Base-by-base conservation (phyloP, 2,329 filamentous ascomycete species). In the Bipolaris zeicola region DNA sequence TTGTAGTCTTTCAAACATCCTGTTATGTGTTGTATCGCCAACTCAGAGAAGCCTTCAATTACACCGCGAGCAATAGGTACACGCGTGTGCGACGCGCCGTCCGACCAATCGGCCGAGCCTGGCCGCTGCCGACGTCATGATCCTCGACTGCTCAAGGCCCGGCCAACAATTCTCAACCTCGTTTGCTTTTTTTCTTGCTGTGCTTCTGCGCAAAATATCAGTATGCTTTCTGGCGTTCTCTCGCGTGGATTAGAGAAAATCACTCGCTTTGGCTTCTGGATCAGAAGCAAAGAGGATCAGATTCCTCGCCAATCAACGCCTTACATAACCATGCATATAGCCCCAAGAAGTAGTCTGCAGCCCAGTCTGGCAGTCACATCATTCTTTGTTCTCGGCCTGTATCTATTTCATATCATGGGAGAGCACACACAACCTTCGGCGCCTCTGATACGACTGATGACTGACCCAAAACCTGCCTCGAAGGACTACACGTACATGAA, bases 81-180 rank as follows among this genome's bases (percentile, higher is more conserved):
- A 8, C 16, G 39, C 48, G 48, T 42, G 43, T 34, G 49, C 31
- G 44, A 41, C 37, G 49, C 36, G 48, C 31, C 6, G 7, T 20
- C 45, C 28, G 53, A n/a, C 53, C 42, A 52, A 57, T 52, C 54
- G 52, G 46, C 20, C 18, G n/a, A 16, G 37, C 6, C 14, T 14
- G 10, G 45, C 53, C 26, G 20, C 28, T 41, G 33, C 36, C 48
- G 28, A 52, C 36, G 53, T 52, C 42, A 52, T 41, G 48, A 52
- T 51, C 41, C 33, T 43, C 24, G 7, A 43, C 41, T 13, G 28
- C 22, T 31, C 24, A 13, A 14, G 11, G 13, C 13, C 44, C 4
- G 20, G 16, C 13, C 11, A 47, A 39, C 52, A 48, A 52, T 31
- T 52, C 16, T 36, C 18, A 47, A 34, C 49, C 37, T 28, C 43